Conservation (phyloP, 768 basidiomycete species). For the Termitomyces sp. region DNA sequence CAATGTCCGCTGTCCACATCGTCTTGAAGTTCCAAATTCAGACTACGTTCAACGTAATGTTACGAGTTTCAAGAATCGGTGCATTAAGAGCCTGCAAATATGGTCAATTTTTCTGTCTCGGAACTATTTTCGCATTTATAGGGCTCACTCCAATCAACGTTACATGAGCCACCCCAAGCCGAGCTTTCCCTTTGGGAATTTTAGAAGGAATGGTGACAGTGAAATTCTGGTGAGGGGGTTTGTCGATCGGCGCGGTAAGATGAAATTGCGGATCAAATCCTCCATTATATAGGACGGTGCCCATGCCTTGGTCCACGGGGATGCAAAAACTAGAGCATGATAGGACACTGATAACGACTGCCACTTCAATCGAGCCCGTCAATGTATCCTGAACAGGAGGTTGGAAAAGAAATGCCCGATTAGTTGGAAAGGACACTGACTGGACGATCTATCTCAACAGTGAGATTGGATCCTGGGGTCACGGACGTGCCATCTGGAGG, state of each 20-base stretch:
- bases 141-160: constrained; percentile 34
- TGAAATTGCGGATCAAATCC: constrained; percentile 32
- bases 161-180: constrained; percentile 31
- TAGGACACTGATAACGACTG: constrained; percentile 38
- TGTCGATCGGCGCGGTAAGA: constrained; percentile 6
- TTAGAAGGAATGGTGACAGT: constrained; percentile 32
- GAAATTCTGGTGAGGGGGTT: constrained; percentile 39
- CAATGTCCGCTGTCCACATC: neutral
- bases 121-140: neutral
- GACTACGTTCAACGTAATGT: constrained; percentile 19
- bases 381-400: constrained; percentile 24
- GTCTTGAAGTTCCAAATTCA: neutral
- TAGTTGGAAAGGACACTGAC: constrained; percentile 23
- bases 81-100: constrained; percentile 21
- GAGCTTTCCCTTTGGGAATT: constrained; percentile 23
- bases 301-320: constrained; percentile 25
- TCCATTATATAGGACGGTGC: constrained; percentile 44
- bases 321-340: constrained; percentile 24
- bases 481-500: constrained; percentile 32
- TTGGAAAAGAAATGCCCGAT: neutral
- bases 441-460: constrained; percentile 42
- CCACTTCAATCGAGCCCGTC: constrained; percentile 37
- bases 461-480: constrained; percentile 29
- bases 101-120: neutral
- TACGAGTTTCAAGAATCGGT: constrained; percentile 26